phyloP scores from a whole-genome alignment of 1,284 basidiomycete species.

The Rhodotorula sp. region DNA sequence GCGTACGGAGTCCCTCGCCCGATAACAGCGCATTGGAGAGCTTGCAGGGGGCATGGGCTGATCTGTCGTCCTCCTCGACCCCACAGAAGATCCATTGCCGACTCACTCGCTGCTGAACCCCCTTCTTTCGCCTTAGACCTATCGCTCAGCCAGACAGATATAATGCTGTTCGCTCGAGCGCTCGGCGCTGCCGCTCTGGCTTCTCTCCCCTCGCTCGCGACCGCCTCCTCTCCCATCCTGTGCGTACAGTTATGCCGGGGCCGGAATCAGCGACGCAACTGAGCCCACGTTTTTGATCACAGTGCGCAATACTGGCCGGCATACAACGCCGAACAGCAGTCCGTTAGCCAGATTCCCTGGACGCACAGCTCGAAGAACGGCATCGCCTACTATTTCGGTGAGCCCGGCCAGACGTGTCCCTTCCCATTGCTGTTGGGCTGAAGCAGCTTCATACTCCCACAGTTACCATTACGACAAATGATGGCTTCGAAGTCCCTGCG shows the following conservation, averaged over 20 bases:
- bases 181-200: not conserved
- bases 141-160: no score
- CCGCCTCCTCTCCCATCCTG: slow-evolving; percentile 4
- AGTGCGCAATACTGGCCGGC: slow-evolving; percentile 31
- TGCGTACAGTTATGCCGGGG: not conserved
- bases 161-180: no score
- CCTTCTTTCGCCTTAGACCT: no score
- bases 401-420: not conserved
- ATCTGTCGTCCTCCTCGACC: no score
- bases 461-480: slow-evolving; percentile 22
- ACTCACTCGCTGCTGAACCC: no score
- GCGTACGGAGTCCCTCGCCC: no score
- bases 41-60: no score
- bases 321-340: slow-evolving; percentile 7
- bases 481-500: slow-evolving; percentile 20
- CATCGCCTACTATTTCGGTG: slow-evolving; percentile 33
- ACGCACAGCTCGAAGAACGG: slow-evolving; percentile 1
- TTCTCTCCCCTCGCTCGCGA: not conserved
- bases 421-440: no score
- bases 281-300: not conserved
- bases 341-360: not conserved
- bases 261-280: not conserved
- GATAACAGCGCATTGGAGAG: no score
- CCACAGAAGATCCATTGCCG: no score
- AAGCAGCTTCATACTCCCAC: not conserved